Percentiles rank a stretch among this genome's conserved stretches.
Evolutionary conservation across 345 rosid genomes (phyloP).

Genomic region (Clausena lansium): DNA sequence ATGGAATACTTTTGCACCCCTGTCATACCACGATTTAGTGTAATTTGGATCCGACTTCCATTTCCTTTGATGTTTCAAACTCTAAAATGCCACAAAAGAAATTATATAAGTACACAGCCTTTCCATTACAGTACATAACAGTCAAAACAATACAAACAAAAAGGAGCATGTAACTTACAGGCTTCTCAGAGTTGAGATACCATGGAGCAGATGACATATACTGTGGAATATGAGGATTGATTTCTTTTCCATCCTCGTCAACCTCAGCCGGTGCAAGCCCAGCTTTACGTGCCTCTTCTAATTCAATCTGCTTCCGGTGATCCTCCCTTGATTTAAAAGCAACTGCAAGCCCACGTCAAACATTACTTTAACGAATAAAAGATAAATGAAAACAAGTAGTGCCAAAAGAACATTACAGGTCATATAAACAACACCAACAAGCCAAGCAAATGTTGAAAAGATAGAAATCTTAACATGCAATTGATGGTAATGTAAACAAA

Average conservation of each 20-base stretch:
- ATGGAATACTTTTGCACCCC: constrained; percentile 67
- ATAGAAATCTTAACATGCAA: background rate
- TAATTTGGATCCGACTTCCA: constrained; percentile 82
- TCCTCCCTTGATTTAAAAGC: constrained; percentile 67
- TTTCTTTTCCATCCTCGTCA: constrained; percentile 65
- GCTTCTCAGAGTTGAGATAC: constrained; percentile 68
- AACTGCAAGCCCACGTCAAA: constrained; percentile 32
- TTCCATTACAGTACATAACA: background rate
- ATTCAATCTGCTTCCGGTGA: constrained; percentile 61
- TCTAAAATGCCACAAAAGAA: constrained; percentile 24
- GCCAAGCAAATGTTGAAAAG: background rate
- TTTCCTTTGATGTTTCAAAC: constrained; percentile 85
- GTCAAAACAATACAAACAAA: background rate
- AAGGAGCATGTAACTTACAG: constrained; percentile 37
- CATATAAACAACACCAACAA: background rate
- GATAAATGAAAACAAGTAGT: background rate
- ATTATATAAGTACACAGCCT: background rate
- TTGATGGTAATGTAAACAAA: background rate
- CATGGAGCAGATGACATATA: constrained; percentile 63
- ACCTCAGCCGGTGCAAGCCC: constrained; percentile 78
- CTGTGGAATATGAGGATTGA: constrained; percentile 71
- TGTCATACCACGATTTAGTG: constrained; percentile 71
- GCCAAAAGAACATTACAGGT: background rate
- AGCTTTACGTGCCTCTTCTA: constrained; percentile 71
- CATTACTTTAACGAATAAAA: background rate